These are phyloP conservation scores for Wickerhamomyces ciferrii DNA, from an alignment of 805 yeast genomes.

Conservation along the genomic window DNA sequence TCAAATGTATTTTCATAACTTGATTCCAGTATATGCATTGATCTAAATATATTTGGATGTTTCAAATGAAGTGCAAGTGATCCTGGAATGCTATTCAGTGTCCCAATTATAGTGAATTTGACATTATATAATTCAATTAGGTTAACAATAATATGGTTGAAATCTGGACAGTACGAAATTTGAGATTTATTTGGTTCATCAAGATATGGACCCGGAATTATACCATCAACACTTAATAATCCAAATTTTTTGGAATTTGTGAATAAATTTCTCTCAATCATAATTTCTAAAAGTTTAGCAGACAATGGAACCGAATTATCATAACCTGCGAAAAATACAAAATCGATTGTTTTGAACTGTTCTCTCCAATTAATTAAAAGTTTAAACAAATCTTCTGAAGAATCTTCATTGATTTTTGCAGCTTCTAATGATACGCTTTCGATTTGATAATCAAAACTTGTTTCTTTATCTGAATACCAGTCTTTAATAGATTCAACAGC, in stretches of 20 bases:
- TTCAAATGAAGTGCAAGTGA: conserved; percentile 46
- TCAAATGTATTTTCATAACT: conserved; percentile 32
- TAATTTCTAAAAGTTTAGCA: conserved; percentile 37
- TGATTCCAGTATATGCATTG: conserved; percentile 39
- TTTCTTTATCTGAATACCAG: conserved; percentile 7
- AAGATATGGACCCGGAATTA: conserved; percentile 30
- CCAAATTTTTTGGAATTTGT: conserved; percentile 23
- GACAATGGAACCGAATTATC: conserved; percentile 52
- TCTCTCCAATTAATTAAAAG: conserved; percentile 44
- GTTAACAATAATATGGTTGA: neutral
- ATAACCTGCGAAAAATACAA: conserved; percentile 43
- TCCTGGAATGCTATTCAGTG: conserved; percentile 44
- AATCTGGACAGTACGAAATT: neutral
- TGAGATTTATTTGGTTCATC: conserved; percentile 25
- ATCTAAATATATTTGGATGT: conserved; percentile 55
- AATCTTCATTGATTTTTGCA: conserved; percentile 24
- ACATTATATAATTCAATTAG: conserved; percentile 31
- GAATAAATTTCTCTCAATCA: conserved; percentile 27
- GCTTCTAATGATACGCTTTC: conserved; percentile 28
- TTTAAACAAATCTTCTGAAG: conserved; percentile 37
- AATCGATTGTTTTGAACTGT: conserved; percentile 41
- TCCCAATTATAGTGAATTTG: conserved; percentile 45
- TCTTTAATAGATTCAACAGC: conserved; percentile 24
- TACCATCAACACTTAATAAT: conserved; percentile 29
- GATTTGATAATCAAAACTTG: conserved; percentile 7